Evolutionary conservation across 2,329 filamentous ascomycete genomes (phyloP).

Genomic region (Aspergillus pseudoviridinutans): DNA sequence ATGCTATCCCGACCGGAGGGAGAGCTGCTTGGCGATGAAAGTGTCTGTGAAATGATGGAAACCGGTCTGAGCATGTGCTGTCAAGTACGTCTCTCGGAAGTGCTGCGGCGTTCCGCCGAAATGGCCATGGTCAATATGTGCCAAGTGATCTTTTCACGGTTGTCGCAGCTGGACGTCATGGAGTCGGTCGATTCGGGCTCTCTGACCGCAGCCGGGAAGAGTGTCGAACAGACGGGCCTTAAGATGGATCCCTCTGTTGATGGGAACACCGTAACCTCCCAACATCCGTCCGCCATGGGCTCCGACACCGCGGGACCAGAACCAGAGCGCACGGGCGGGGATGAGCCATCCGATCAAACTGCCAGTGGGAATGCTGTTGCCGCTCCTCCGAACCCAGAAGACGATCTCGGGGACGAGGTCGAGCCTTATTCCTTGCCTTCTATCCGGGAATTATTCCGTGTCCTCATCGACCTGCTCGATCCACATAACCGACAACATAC

Average conservation of each 20-base stretch:
- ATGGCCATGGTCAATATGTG: constrained; percentile 99
- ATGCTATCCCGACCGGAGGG: constrained; percentile 95
- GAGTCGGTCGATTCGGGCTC: constrained; percentile 63
- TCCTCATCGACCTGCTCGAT: constrained; percentile 88
- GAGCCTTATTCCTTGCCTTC: constrained; percentile 91
- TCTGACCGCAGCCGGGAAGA: constrained; percentile 56
- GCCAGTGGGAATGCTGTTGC: constrained; percentile 30
- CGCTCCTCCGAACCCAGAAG: constrained; percentile 34
- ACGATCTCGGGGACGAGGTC: constrained; percentile 54
- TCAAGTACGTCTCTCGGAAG: constrained; percentile 83
- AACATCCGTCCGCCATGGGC: constrained; percentile 42
- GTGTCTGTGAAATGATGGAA: constrained; percentile 99
- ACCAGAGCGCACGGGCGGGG: constrained; percentile 30
- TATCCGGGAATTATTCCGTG: constrained; percentile 88
- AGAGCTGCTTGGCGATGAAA: constrained; percentile 92
- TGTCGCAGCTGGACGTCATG: constrained; percentile 81
- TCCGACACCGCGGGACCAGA: constrained; percentile 33
- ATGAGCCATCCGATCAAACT: constrained; percentile 30
- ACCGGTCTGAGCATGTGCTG: constrained; percentile 96
- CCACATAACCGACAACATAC: constrained; percentile 90
- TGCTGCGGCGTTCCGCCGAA: constrained; percentile 85
- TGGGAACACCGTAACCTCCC: constrained; percentile 57
- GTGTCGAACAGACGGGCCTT: constrained; percentile 67
- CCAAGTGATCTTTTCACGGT: constrained; percentile 91
- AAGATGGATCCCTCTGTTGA: constrained; percentile 80